Evolutionary conservation across 2,329 filamentous ascomycete species (phyloP).

Genomic region (Colletotrichum karsti): DNA sequence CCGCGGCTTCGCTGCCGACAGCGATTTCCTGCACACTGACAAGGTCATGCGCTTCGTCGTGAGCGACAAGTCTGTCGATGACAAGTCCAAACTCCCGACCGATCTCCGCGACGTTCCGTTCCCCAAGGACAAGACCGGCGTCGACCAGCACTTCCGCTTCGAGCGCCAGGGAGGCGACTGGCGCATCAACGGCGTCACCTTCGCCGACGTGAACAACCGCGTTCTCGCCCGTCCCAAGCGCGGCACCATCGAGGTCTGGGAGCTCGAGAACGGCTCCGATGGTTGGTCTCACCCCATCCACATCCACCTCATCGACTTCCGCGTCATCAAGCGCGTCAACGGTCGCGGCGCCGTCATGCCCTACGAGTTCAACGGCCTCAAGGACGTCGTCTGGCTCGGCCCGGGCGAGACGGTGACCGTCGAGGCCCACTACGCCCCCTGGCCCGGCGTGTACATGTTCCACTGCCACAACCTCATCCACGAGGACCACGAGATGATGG

Average conservation of each 20-base stretch:
- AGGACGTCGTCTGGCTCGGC: constrained; percentile 61
- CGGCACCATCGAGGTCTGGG: constrained; percentile 51
- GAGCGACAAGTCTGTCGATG: constrained; percentile 38
- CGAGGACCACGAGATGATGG: constrained; percentile 54
- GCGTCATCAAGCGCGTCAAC: constrained; percentile 54
- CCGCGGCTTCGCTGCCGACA: constrained; percentile 44
- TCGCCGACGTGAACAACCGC: constrained; percentile 48
- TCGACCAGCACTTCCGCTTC: constrained; percentile 30
- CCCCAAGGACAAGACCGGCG: constrained; percentile 21
- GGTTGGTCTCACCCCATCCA: constrained; percentile 59
- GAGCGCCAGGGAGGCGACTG: constrained; percentile 36
- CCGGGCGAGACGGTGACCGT: constrained; percentile 54
- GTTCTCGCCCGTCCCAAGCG: constrained; percentile 49
- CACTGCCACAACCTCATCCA: constrained; percentile 54
- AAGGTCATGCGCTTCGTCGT: constrained; percentile 54
- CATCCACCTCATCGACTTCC: constrained; percentile 63
- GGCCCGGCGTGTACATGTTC: constrained; percentile 58
- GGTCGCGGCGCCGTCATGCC: constrained; percentile 43
- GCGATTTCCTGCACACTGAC: constrained; percentile 55
- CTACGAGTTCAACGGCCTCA: constrained; percentile 59
- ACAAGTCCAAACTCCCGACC: constrained; percentile 33
- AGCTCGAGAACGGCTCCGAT: constrained; percentile 49
- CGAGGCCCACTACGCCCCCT: constrained; percentile 59
- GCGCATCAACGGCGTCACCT: constrained; percentile 53
- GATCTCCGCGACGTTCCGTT: constrained; percentile 30